Evolutionary conservation across 345 rosid genomes (phyloP), one percentile per base, ranked within the genome.

Genomic region (Clausena lansium): DNA sequence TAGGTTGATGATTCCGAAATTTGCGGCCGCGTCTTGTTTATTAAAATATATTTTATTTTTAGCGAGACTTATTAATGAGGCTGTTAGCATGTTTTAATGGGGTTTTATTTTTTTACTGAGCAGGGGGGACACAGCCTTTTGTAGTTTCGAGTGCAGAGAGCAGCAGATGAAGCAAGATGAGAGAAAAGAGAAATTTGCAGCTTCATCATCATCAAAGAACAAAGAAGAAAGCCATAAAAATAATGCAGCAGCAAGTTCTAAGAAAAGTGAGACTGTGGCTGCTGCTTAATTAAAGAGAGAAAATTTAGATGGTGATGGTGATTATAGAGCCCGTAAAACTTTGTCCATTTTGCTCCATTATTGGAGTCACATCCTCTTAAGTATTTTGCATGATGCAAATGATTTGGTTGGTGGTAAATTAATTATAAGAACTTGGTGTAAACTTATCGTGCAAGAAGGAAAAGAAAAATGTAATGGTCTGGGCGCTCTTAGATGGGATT

Each of bases 51-150:
- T 52, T 19, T 52, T 6, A 52, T 52, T 52, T 19, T 52, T 1
- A 17, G 57, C 57, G 22, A 17, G n/a, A 52, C 57, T 52, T 52
- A 52, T 52, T 52, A 52, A 52, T 52, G 57, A 19, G 22, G 22
- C 50, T 45, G 50, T 15, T 45, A 45, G 17, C 50, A 13, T 45
- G 13, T 45, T 45, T 52, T 52, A 52, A 52, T 52, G 57, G 57
- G 57, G 57, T 52, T 52, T 52, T 52, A 52, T 52, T 52, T 52
- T 2, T 52, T 52, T 17, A 5, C 2, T 32, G 60, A 59, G 30
- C 86, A 91, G 97, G 88, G 97, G 98, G 58, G 94, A 94, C 62
- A 81, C 89, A 54, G 98, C 95, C 20, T 94, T 94, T 87, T 94
- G 98, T 73, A 90, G 97, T 74, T 77, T 70, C 80, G 94, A 89